Conservation (phyloP, 164 flowering plant genomes). For the Vitis riparia region DNA sequence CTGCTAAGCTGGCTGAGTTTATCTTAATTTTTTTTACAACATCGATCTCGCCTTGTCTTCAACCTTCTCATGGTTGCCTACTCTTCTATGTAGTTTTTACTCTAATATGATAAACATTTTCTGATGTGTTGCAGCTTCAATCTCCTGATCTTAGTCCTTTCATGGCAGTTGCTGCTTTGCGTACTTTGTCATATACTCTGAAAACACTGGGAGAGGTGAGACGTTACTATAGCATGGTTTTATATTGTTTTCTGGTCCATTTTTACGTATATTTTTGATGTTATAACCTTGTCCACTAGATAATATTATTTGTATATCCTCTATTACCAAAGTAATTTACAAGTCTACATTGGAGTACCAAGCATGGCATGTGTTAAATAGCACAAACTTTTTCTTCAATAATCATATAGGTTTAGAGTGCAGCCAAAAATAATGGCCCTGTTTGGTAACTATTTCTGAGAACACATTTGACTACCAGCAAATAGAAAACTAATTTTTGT, state of each 20-base stretch:
- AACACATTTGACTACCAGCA: no score
- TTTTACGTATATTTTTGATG: background rate
- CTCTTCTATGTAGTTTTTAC: background rate
- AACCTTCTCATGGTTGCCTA: background rate
- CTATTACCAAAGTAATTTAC: background rate
- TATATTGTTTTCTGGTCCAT: background rate
- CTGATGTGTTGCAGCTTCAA: conserved; percentile 61
- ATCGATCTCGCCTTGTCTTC: background rate
- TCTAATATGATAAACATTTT: conserved; percentile 3
- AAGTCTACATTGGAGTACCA: background rate
- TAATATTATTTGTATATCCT: background rate
- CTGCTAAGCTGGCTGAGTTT: conserved; percentile 4
- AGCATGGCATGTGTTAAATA: background rate
- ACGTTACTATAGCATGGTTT: background rate
- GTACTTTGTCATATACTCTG: conserved; percentile 70
- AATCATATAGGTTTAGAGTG: background rate
- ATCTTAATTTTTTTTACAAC: background rate
- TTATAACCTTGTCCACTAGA: background rate
- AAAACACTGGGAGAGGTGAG: conserved; percentile 90
- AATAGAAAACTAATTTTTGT: no score
- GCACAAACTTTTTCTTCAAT: background rate
- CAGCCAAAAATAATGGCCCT: background rate
- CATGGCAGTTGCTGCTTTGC: conserved; percentile 75
- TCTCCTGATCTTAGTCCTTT: conserved; percentile 59
- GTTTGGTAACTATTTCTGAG: no score